Evolutionary conservation across 805 yeast species (phyloP), one percentile per base, ranked within the genome.

Genomic region (Yarrowia sp.): DNA sequence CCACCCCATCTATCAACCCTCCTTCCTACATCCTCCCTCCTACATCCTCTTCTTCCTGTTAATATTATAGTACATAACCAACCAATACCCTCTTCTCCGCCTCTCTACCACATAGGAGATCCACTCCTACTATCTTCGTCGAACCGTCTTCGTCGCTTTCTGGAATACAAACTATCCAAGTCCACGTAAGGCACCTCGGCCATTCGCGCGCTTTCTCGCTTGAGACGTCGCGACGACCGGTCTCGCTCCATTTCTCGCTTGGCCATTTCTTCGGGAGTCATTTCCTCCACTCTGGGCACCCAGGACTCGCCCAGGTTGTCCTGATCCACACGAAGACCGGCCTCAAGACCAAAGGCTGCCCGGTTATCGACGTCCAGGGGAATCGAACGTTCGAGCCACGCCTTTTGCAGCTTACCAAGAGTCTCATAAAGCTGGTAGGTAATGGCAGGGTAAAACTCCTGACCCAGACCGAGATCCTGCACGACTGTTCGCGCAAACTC

Each of bases 241-340:
- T 93, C 97, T 75, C 96, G 87, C 79, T 95, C 99, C 73, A 92
- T 92, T 77, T 95, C 98, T 72, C 98, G 85, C 79, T 89, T 89
- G 76, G 94, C 98, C 69, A 95, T 91, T 78, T 95, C 99, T 86
- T 93, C 92, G 68, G 91, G 93, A 1, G 95, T 87, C 70, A 95
- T 83, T 14, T 87, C 86, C 78, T 94, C 98, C 8, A 94, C 89
- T 52, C 87, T 84, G 36, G 99, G 99, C 68, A 89, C 88, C 96
- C 97, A 95, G 14, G 80, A 82, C 45, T 87, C 90, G 41, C 97
- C 97, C 35, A 91, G 83, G 64, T 86, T 87, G 75, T 89, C 95
- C 40, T 86, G 84, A 75, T 89, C 97, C 75, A 83, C 84, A 76
- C 93, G 86, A 80, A 85, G 79, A 55, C 96, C 91, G 1, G 89